These are phyloP conservation scores for Leccinum aurantiacum DNA, from an alignment of 768 basidiomycete genomes.

Conservation along the genomic window DNA sequence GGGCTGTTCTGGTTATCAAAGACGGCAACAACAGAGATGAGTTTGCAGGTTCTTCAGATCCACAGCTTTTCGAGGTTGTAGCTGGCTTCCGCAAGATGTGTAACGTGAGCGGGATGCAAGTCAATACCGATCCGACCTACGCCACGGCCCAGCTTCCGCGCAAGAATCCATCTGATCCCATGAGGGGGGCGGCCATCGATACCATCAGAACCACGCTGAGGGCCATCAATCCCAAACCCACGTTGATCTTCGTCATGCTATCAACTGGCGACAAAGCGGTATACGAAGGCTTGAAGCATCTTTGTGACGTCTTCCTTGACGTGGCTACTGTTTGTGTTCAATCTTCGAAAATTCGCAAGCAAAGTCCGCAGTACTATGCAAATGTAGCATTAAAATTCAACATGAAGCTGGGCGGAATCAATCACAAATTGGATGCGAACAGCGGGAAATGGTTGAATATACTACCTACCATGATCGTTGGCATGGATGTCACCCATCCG, in stretches of 20 bases:
- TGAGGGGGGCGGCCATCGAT: conserved; percentile 49
- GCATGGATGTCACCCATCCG: conserved; percentile 75
- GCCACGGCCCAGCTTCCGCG: conserved; percentile 46
- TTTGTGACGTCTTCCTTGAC: conserved; percentile 50
- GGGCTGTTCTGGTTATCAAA: conserved; percentile 68
- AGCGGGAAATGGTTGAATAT: conserved; percentile 39
- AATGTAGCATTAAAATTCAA: conserved; percentile 58
- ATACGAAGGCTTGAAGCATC: conserved; percentile 52
- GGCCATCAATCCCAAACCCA: conserved; percentile 40
- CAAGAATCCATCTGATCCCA: conserved; percentile 53
- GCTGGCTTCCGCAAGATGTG: conserved; percentile 65
- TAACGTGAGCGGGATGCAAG: conserved; percentile 57
- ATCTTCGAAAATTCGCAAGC: conserved; percentile 65
- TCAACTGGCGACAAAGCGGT: conserved; percentile 47
- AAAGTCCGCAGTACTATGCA: conserved; percentile 53
- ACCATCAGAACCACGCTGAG: conserved; percentile 44
- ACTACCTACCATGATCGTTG: conserved; percentile 52
- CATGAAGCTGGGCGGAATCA: conserved; percentile 55
- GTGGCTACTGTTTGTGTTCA: conserved; percentile 73
- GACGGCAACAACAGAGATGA: conserved; percentile 57
- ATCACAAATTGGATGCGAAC: conserved; percentile 44
- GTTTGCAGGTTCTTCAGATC: conserved; percentile 55
- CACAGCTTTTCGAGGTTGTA: conserved; percentile 46
- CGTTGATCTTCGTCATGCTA: conserved; percentile 46
- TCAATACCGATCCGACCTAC: conserved; percentile 36